Base-by-base conservation (phyloP, 768 basidiomycete species). In the Cyclocybe cylindracea region DNA sequence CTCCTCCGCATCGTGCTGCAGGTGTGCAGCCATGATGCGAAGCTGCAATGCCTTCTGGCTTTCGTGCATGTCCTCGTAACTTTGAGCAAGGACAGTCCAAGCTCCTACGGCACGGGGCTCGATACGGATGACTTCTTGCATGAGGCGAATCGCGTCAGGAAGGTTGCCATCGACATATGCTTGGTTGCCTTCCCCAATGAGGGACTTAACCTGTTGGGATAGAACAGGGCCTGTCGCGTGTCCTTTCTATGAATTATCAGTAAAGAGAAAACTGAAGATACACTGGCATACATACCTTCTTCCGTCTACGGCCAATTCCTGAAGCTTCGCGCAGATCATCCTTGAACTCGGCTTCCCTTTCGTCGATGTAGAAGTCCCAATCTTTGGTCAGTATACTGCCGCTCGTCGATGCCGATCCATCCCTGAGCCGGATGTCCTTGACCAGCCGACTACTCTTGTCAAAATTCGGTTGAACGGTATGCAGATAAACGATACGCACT, bases 71-170 rank as follows among this genome's bases (percentile, higher is more conserved):
- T 94, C 91, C 33, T 84, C 80, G 63, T 93, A 88, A 60, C 91
- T 91, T 56, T 87, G 83, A 2, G 90, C 92, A 5, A 98, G 80
- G 0, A 94, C 91, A 7, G 85, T 83, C 95, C 95, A 99, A 1
- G 94, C 90, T 2, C 83, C 71, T 0, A 79, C 75, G 1, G 93
- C 89, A 13, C 89, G 83, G 2, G 95, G 93, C 65, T 99, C 96
- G 50, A 94, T 91, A 7, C 92, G 84, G 48, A 99, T 93, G 57
- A 97, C 91, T 63, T 98, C 93, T 64, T 88, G 86, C 82, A 94
- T 90, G 19, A 87, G 78, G 14, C 84, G 80, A 34, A 93, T 84
- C 1, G 93, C 87, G 58, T 87, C 78, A 2, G 76, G 69, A 7
- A 85, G 70, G 49, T 91, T 70, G 53, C 74, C 81, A 60, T 87